These are phyloP conservation scores for Paraurostyla sp. DNA, from an alignment of 73 alveolate genomes.

Conservation along the genomic window DNA sequence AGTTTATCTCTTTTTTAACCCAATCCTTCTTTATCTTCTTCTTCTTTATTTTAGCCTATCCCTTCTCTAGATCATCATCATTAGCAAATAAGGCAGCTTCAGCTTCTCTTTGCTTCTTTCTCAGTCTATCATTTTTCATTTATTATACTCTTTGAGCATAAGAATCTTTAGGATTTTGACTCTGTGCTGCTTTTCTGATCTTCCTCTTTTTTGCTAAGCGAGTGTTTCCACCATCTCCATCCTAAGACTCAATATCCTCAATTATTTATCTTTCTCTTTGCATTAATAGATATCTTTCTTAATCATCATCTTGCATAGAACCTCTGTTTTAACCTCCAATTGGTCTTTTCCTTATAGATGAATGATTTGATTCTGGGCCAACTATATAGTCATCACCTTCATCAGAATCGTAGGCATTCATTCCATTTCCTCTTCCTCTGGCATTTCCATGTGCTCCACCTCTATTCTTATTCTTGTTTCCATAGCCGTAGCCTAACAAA, in stretches of 20 bases:
- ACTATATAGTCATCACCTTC: slow-evolving; percentile 50
- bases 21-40: slow-evolving; percentile 52
- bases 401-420: background rate
- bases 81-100: slow-evolving; percentile 6
- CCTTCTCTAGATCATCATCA: background rate
- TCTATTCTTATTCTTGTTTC: background rate
- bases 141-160: background rate
- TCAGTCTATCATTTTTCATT: slow-evolving; percentile 1
- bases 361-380: slow-evolving; percentile 45
- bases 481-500: background rate
- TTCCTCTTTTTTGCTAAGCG: slow-evolving; percentile 47
- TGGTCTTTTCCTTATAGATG: slow-evolving; percentile 7
- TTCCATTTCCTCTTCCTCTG: background rate
- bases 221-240: background rate
- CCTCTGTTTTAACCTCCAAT: background rate
- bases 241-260: background rate
- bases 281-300: background rate
- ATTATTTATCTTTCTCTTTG: slow-evolving; percentile 33
- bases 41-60: slow-evolving; percentile 7
- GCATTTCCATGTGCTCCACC: background rate
- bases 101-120: slow-evolving; percentile 29
- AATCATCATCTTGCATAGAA: background rate
- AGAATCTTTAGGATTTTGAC: slow-evolving; percentile 24
- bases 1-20: slow-evolving; percentile 43
- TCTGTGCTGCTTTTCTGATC: slow-evolving; percentile 26